These are phyloP conservation scores for Mallotus nudiflorus DNA, from an alignment of 345 rosid genomes.

Conservation along the genomic window DNA sequence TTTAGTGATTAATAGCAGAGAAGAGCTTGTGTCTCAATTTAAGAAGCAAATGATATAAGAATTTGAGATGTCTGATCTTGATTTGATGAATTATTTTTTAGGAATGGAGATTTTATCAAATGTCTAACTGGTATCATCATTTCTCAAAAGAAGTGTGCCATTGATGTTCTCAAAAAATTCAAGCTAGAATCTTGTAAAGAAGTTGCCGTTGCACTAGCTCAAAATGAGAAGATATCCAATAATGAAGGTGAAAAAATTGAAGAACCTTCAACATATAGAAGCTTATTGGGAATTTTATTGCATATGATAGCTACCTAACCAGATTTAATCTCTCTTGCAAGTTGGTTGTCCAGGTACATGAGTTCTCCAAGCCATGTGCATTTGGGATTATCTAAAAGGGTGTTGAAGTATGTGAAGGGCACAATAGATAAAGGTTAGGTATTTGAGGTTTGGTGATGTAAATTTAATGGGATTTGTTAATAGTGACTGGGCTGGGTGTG, in stretches of 20 bases:
- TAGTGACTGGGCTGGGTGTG: too few relatives aligned
- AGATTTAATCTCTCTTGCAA: background rate
- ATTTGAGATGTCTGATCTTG: background rate
- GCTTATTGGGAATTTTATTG: background rate
- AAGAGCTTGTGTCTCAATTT: background rate
- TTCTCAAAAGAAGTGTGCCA: background rate
- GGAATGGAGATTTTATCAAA: background rate
- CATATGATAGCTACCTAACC: background rate
- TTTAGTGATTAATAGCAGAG: background rate
- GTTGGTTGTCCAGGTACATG: too few relatives aligned
- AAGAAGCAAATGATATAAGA: background rate
- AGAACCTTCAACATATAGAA: background rate
- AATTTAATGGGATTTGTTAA: too few relatives aligned
- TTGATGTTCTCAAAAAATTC: background rate
- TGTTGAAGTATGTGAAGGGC: too few relatives aligned
- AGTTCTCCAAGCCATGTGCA: too few relatives aligned
- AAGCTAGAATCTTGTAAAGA: background rate
- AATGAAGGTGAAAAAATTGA: background rate
- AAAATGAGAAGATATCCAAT: background rate
- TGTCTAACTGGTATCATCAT: background rate
- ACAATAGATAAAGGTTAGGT: too few relatives aligned
- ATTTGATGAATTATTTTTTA: background rate
- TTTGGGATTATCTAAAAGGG: too few relatives aligned
- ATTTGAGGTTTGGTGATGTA: too few relatives aligned
- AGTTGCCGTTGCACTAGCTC: background rate